phyloP scores from a whole-genome alignment of 2,329 filamentous ascomycete genomes.

The Botryotinia convoluta region DNA sequence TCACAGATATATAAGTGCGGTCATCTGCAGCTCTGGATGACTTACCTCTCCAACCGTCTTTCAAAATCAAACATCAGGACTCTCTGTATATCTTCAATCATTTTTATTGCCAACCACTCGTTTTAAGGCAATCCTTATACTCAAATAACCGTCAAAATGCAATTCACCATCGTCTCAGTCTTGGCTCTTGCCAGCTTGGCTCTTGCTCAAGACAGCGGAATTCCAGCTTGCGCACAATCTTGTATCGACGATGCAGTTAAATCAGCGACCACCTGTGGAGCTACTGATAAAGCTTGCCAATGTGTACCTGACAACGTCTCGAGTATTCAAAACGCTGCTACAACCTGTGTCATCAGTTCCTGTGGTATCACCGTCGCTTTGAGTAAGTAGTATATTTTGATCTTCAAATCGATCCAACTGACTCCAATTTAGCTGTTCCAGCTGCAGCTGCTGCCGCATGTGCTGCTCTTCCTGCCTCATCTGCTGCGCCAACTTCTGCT shows the following conservation, averaged over 20 bases:
- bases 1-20: slow-evolving; percentile 13
- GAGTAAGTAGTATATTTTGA: slow-evolving; percentile 1
- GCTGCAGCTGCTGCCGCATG: slow-evolving; percentile 4
- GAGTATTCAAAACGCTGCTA: slow-evolving; percentile 15
- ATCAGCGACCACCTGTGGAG: slow-evolving; percentile 9
- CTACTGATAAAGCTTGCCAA: slow-evolving; percentile 16
- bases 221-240: slow-evolving; percentile 17
- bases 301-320: slow-evolving; percentile 5
- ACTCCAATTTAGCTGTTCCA: slow-evolving; percentile 4
- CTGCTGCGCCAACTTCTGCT: neutral
- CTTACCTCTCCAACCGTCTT: neutral
- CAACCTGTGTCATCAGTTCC: slow-evolving; percentile 6
- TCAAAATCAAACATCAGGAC: neutral
- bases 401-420: neutral
- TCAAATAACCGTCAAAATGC: slow-evolving; percentile 11
- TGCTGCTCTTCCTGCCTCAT: slow-evolving; percentile 2
- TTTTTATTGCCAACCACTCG: slow-evolving; percentile 16
- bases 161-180: slow-evolving; percentile 14
- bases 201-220: slow-evolving; percentile 7
- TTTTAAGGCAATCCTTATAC: slow-evolving; percentile 18
- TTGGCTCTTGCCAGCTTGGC: slow-evolving; percentile 15
- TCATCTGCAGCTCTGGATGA: slow-evolving; percentile 4
- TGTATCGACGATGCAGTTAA: slow-evolving; percentile 12
- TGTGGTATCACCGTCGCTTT: slow-evolving; percentile 14
- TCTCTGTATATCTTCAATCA: neutral